Percentiles rank a stretch among this genome's conserved stretches.
These are phyloP conservation scores for Lophiotrema nucula DNA, from an alignment of 495 filamentous ascomycete species.

Conservation along the genomic window DNA sequence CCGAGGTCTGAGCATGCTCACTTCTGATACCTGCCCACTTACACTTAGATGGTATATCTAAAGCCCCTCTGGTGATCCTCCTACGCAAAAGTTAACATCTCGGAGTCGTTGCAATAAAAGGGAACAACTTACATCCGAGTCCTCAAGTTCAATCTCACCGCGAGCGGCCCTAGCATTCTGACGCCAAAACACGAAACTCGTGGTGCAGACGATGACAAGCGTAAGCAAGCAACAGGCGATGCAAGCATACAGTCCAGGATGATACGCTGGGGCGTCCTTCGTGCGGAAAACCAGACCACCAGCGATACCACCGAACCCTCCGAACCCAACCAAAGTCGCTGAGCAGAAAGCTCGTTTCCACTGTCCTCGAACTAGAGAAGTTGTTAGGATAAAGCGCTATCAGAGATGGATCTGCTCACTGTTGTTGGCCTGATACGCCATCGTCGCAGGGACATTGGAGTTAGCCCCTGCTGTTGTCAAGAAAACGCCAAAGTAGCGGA, in stretches of 20 bases:
- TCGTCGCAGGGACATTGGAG: constrained; percentile 57
- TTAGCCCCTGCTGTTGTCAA: constrained; percentile 60
- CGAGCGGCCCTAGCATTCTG: constrained; percentile 32
- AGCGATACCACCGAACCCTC: constrained; percentile 39
- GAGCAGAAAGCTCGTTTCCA: constrained; percentile 40
- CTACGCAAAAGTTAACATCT: too few species aligned
- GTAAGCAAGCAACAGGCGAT: constrained; percentile 30
- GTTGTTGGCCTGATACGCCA: constrained; percentile 41
- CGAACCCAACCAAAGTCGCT: constrained; percentile 37
- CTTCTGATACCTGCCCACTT: too few species aligned
- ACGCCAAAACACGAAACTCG: constrained; percentile 16
- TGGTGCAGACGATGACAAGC: constrained; percentile 23
- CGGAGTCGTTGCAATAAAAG: too few species aligned
- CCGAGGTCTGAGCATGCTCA: too few species aligned
- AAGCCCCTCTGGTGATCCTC: too few species aligned
- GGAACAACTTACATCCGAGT: constrained; percentile 27
- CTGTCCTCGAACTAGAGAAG: constrained; percentile 26
- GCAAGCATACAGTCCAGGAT: constrained; percentile 35
- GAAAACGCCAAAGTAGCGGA: constrained; percentile 67
- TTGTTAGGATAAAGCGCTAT: too few species aligned
- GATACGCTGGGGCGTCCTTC: constrained; percentile 33
- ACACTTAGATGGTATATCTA: too few species aligned
- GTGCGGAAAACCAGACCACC: constrained; percentile 35
- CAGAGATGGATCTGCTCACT: too few species aligned
- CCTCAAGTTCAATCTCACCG: constrained; percentile 35